Percentiles rank a stretch among this genome's conserved stretches.
phyloP scores from a whole-genome alignment of 805 yeast genomes.

The Cyberlindnera euphorbiiphila region DNA sequence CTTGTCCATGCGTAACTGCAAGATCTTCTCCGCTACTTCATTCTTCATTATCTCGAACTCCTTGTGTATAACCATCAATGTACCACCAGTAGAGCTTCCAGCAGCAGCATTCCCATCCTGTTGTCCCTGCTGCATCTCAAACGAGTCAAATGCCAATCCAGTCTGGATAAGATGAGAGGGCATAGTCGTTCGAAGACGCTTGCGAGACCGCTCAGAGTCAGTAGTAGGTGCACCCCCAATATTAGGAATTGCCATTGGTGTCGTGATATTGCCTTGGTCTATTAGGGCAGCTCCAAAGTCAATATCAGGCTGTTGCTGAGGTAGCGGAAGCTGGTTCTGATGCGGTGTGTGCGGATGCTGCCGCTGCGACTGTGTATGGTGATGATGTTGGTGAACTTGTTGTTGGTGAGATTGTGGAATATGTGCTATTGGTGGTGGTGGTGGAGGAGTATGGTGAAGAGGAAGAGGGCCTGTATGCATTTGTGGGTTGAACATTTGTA shows the following conservation, averaged over 20 bases:
- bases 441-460: neutral
- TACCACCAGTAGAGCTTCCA: slow-evolving; percentile 21
- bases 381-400: slow-evolving; percentile 11
- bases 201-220: slow-evolving; percentile 7
- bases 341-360: slow-evolving; percentile 5
- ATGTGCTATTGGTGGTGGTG: slow-evolving; percentile 10
- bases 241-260: slow-evolving; percentile 4
- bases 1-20: slow-evolving; percentile 19
- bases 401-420: slow-evolving; percentile 13
- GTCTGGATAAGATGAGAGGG: slow-evolving; percentile 9
- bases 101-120: neutral
- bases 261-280: slow-evolving; percentile 10
- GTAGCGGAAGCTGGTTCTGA: slow-evolving; percentile 3
- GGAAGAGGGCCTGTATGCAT: slow-evolving; percentile 1
- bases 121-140: slow-evolving; percentile 7
- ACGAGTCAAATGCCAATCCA: slow-evolving; percentile 11
- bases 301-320: slow-evolving; percentile 7
- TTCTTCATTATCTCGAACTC: slow-evolving; percentile 23
- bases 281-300: slow-evolving; percentile 7
- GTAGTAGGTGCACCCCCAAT: slow-evolving; percentile 2
- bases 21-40: slow-evolving; percentile 20
- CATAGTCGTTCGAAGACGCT: slow-evolving; percentile 8
- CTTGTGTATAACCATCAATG: slow-evolving; percentile 21
- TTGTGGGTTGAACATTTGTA: slow-evolving; percentile 1
- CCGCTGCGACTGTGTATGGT: slow-evolving; percentile 7